Percentiles rank a stretch among this genome's conserved stretches.
phyloP scores from a whole-genome alignment of 148 eudicot species.

The Camellia granthamiana region DNA sequence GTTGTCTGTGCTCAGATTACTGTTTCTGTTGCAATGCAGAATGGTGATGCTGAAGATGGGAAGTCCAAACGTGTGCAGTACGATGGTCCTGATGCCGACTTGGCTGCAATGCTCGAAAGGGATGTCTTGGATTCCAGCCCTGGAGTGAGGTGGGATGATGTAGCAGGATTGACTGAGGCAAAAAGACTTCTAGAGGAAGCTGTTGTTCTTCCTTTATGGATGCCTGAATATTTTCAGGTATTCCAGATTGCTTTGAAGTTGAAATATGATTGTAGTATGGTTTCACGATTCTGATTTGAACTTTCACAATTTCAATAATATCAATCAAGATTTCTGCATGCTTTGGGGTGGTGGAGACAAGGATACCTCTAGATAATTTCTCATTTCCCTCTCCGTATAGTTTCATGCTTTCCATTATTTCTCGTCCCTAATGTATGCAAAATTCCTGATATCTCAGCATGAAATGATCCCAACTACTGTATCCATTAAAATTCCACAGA shows the following conservation, averaged over 20 bases:
- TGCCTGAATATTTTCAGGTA: slow-evolving; percentile 99
- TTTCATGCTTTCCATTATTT: neutral
- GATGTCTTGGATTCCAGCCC: slow-evolving; percentile 88
- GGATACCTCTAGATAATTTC: neutral
- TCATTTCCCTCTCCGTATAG: neutral
- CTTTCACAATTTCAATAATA: neutral
- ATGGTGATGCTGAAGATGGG: slow-evolving; percentile 88
- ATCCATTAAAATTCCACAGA: neutral
- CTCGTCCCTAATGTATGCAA: neutral
- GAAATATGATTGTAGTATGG: neutral
- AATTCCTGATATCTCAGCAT: neutral
- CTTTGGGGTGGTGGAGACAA: neutral
- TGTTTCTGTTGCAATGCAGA: slow-evolving; percentile 37
- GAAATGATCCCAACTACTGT: neutral
- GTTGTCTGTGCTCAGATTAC: neutral
- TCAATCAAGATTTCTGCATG: neutral
- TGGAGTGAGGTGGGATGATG: slow-evolving; percentile 98
- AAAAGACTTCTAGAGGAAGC: slow-evolving; percentile 98
- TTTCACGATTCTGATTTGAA: neutral
- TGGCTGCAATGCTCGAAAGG: slow-evolving; percentile 99
- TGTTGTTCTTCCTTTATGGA: slow-evolving; percentile 94
- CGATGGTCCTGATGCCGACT: slow-evolving; percentile 91
- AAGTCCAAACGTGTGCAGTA: slow-evolving; percentile 75
- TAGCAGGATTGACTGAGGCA: slow-evolving; percentile 90
- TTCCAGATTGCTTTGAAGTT: neutral